A percentile compares a stretch with the other conserved stretches of the same genome.
Evolutionary conservation across 495 filamentous ascomycete genomes (phyloP).

Genomic region (Emericellopsis terricola): DNA sequence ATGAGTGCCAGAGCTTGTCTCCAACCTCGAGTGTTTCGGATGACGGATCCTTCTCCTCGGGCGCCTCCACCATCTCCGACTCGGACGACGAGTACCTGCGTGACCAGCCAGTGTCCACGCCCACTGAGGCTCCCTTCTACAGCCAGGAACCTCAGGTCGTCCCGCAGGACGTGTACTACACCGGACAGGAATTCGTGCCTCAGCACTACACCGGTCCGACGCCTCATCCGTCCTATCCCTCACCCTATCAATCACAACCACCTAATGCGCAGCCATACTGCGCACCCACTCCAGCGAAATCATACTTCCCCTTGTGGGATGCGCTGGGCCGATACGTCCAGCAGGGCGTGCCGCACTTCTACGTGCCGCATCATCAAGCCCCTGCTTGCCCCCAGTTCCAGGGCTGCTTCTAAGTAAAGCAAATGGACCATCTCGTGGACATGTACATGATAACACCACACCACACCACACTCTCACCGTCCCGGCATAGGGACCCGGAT

Average conservation of each 20-base stretch:
- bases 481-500: too few relatives aligned
- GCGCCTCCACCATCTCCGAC: constrained; percentile 25
- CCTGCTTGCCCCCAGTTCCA: constrained; percentile 26
- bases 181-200: constrained; percentile 21
- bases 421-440: too few relatives aligned
- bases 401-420: constrained; percentile 30
- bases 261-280: not conserved
- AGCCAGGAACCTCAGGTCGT: too few relatives aligned
- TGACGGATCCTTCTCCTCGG: constrained; percentile 25
- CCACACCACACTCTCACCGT: too few relatives aligned
- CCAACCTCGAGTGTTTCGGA: constrained; percentile 24
- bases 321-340: constrained; percentile 21
- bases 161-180: constrained; percentile 6
- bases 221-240: too few relatives aligned
- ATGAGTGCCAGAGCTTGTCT: constrained; percentile 20
- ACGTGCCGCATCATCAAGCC: constrained; percentile 27
- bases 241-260: too few relatives aligned
- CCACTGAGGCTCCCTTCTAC: constrained; percentile 14
- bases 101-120: constrained; percentile 26
- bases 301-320: constrained; percentile 20
- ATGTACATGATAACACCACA: too few relatives aligned
- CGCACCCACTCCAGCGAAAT: constrained; percentile 15
- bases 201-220: constrained; percentile 16
- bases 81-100: constrained; percentile 22
- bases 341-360: constrained; percentile 17